Percentiles rank a stretch among this genome's conserved stretches.
phyloP scores from a whole-genome alignment of 805 yeast species.

The Wickerhamiella kurtzmanii region DNA sequence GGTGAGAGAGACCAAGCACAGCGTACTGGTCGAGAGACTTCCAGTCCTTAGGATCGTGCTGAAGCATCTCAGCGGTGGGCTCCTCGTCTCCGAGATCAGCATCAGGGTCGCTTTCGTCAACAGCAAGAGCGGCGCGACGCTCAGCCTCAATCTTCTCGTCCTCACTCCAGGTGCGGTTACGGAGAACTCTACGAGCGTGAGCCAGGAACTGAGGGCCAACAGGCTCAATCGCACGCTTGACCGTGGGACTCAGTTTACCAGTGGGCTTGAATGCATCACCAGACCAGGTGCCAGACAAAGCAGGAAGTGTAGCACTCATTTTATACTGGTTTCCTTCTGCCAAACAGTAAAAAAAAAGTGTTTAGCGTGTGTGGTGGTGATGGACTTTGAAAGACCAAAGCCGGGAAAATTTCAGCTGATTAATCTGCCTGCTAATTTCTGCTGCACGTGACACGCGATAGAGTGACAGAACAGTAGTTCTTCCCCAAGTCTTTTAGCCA shows the following conservation, averaged over 20 bases:
- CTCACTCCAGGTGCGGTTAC: conserved; percentile 98
- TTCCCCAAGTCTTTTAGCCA: too few species aligned
- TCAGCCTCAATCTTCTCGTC: conserved; percentile 89
- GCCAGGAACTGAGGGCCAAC: conserved; percentile 93
- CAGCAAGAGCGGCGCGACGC: conserved; percentile 47
- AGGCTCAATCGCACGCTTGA: conserved; percentile 70
- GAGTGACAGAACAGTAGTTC: too few species aligned
- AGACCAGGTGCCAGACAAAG: neutral
- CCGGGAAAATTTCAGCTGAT: neutral
- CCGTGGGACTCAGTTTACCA: conserved; percentile 22
- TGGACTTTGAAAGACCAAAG: too few species aligned
- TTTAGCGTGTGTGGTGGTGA: too few species aligned
- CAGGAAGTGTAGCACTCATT: neutral
- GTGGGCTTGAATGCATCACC: conserved; percentile 18
- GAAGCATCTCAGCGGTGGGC: conserved; percentile 66
- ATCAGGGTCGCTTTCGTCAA: conserved; percentile 43
- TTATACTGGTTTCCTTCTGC: too few species aligned
- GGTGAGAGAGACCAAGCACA: conserved; percentile 83
- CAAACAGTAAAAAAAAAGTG: too few species aligned
- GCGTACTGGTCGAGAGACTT: conserved; percentile 91
- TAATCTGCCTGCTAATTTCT: neutral
- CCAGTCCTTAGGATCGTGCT: conserved; percentile 97
- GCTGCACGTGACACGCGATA: neutral
- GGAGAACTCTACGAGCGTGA: conserved; percentile 86
- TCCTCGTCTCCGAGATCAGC: conserved; percentile 35